Base-by-base conservation (phyloP, 257 asterid genomes). In the Solanum chaucha region DNA sequence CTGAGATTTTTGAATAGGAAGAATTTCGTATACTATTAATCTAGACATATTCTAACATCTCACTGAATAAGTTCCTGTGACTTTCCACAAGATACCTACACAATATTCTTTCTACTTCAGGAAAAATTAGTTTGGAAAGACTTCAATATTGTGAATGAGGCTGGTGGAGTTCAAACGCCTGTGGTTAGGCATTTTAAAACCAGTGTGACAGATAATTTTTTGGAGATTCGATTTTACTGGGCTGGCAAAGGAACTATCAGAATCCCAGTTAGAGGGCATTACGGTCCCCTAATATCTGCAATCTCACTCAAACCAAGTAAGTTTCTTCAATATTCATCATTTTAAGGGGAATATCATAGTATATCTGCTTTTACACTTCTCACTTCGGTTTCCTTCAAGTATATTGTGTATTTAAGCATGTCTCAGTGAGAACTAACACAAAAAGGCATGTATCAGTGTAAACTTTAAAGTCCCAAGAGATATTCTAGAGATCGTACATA, bases 201-300 rank as follows among this genome's bases (percentile, higher is more conserved):
- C 80, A 92, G 88, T 6, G 97, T 96, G 38, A 84, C 86, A n/a
- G 93, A 95, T 86, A 88, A 91, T 87, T 89, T 91, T 10, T 90
- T 96, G 92, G 98, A 95, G 91, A 93, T 96, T 74, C 93, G 98
- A 64, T 91, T 96, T 89, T 92, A 93, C 87, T 96, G 97, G 97
- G 93, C 95, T 4, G 92, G 99, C 87, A 95, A 90, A 92, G 99
- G 99, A 90, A 96, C 98, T 58, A 90, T 91, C 8, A 91, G 98
- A 13, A 92, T 96, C 80, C 99, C 99, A 41, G 87, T 84, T 41
- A 90, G 93, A 89, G 98, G 99, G 86, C 91, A 92, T 86, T 96
- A 96, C 87, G 99, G 98, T 81, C 92, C 98, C 67, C 94, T 95
- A 44, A 82, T 96, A 90, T 96, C 99, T 82, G 98, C 98, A 80